Evolutionary conservation across 2,329 filamentous ascomycete species (phyloP).

Genomic region (Aspergillus sojae): DNA sequence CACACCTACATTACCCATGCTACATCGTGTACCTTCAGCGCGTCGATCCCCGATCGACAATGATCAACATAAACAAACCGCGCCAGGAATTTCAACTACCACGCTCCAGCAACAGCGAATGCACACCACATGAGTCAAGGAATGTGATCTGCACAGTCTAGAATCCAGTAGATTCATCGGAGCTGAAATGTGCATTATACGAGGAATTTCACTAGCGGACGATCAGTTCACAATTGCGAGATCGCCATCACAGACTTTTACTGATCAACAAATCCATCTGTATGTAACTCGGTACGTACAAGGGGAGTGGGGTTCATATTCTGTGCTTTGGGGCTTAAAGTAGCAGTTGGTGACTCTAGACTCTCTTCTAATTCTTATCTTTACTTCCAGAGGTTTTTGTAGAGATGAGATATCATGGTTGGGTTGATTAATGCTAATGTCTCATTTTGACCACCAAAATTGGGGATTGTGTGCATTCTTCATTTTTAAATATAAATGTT

Average conservation of each 20-base stretch:
- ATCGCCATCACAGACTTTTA: no score
- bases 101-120: neutral
- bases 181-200: neutral
- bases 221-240: neutral
- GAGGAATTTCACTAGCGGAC: neutral
- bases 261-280: no score
- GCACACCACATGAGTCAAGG: neutral
- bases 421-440: neutral
- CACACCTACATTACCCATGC: neutral
- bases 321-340: neutral
- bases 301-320: no score
- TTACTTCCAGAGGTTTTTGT: neutral
- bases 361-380: neutral
- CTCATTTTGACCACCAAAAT: neutral
- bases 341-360: neutral
- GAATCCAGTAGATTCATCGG: neutral
- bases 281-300: neutral
- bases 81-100: neutral
- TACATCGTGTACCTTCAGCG: neutral
- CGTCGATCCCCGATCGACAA: neutral
- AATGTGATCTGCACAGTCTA: neutral
- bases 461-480: neutral
- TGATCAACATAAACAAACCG: neutral
- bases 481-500: neutral
- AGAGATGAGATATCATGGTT: neutral